A percentile compares a stretch with the other conserved stretches of the same genome.
These are phyloP conservation scores for Periconia macrospinosa DNA, from an alignment of 2,329 filamentous ascomycete species.

Conservation along the genomic window DNA sequence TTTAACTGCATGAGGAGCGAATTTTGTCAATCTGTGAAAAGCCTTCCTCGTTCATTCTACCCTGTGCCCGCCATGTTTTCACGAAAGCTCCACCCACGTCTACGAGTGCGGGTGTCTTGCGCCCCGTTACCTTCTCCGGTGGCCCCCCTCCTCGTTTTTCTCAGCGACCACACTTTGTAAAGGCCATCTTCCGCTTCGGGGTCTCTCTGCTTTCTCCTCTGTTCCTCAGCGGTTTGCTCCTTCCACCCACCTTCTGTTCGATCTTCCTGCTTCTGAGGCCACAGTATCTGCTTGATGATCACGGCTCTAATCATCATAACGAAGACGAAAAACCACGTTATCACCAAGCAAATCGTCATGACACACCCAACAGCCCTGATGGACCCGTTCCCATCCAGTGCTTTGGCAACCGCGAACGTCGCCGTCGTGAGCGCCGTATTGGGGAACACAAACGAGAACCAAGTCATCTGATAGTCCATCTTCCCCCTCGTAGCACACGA, in stretches of 20 bases:
- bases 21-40: neutral
- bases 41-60: neutral
- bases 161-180: slow-evolving; percentile 22
- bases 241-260: slow-evolving; percentile 63
- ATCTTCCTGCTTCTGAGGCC: slow-evolving; percentile 73
- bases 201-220: slow-evolving; percentile 20
- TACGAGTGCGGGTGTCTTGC: neutral
- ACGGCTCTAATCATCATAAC: slow-evolving; percentile 72
- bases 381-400: slow-evolving; percentile 48
- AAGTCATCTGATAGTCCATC: slow-evolving; percentile 81
- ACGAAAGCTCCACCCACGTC: neutral
- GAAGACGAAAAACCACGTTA: slow-evolving; percentile 71
- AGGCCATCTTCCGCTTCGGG: slow-evolving; percentile 22
- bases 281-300: slow-evolving; percentile 67
- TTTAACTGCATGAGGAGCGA: slow-evolving; percentile 17
- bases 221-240: slow-evolving; percentile 32
- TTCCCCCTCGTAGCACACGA: slow-evolving; percentile 63
- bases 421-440: slow-evolving; percentile 75
- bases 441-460: slow-evolving; percentile 82
- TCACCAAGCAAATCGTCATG: slow-evolving; percentile 66
- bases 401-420: slow-evolving; percentile 69
- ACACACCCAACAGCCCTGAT: slow-evolving; percentile 70
- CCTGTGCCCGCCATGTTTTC: neutral
- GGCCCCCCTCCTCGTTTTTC: slow-evolving; percentile 20
- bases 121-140: slow-evolving; percentile 18